Conservation (phyloP, 768 basidiomycete species). For the Leccinum longicurvipes region DNA sequence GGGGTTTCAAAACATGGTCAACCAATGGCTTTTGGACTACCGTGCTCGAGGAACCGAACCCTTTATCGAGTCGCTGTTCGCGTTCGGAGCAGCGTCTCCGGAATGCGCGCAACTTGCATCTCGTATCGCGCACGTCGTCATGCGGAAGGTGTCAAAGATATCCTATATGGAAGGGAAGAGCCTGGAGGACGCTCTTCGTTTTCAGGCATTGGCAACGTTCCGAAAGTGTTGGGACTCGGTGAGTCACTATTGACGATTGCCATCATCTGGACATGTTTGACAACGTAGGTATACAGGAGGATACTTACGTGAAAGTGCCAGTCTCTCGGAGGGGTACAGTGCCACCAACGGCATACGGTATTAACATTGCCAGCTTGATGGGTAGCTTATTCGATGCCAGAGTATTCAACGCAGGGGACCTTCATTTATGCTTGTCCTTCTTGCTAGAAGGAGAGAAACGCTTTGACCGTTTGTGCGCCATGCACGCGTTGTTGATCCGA, state of each 20-base stretch:
- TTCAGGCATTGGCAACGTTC: constrained; percentile 13
- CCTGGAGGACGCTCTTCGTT: constrained; percentile 14
- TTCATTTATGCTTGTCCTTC: constrained; percentile 28
- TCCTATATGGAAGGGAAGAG: constrained; percentile 12
- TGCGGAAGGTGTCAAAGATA: background rate
- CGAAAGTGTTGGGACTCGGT: constrained; percentile 16
- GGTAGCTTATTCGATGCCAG: constrained; percentile 30
- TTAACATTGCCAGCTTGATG: constrained; percentile 32
- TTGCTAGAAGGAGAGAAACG: constrained; percentile 19
- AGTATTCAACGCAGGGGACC: constrained; percentile 25
- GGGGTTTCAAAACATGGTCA: constrained; percentile 15
- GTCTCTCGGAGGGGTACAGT: background rate
- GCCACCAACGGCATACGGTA: constrained; percentile 13
- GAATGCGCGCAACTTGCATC: constrained; percentile 15
- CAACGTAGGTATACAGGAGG: constrained; percentile 9
- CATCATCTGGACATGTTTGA: background rate
- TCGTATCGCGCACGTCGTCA: constrained; percentile 12
- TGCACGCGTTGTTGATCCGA: constrained; percentile 33
- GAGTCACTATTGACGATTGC: background rate
- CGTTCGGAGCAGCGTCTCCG: constrained; percentile 11
- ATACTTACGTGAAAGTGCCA: constrained; percentile 4
- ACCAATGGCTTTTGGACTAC: constrained; percentile 24
- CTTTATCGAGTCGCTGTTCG: constrained; percentile 16
- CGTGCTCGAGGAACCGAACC: constrained; percentile 10
- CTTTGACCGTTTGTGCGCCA: constrained; percentile 31